These are phyloP conservation scores for Leishmania guyanensis DNA, from an alignment of 208 protist species.

Conservation along the genomic window DNA sequence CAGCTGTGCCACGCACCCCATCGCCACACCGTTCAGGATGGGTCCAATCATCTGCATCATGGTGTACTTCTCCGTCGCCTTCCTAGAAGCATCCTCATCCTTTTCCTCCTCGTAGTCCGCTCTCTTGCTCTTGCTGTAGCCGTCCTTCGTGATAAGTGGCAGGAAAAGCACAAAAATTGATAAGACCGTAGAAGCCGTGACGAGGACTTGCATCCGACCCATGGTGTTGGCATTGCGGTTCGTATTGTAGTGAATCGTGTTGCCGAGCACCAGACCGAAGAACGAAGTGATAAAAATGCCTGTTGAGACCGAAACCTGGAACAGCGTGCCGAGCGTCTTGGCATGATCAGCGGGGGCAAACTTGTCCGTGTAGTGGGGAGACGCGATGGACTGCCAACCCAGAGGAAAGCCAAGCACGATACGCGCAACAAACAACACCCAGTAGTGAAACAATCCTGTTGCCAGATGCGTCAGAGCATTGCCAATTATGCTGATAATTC, in stretches of 20 bases:
- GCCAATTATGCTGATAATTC: slow-evolving; percentile 23
- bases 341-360: slow-evolving; percentile 34
- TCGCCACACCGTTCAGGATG: slow-evolving; percentile 36
- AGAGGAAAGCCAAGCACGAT: slow-evolving; percentile 53
- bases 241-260: slow-evolving; percentile 33
- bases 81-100: neutral
- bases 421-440: slow-evolving; percentile 50
- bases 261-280: slow-evolving; percentile 41
- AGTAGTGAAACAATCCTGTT: slow-evolving; percentile 40
- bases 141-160: slow-evolving; percentile 37
- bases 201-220: slow-evolving; percentile 50
- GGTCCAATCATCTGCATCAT: slow-evolving; percentile 34
- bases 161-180: slow-evolving; percentile 36
- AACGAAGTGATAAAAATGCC: slow-evolving; percentile 50
- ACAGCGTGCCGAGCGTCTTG: slow-evolving; percentile 45
- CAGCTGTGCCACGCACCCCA: slow-evolving; percentile 51
- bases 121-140: neutral
- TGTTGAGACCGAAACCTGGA: slow-evolving; percentile 54
- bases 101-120: slow-evolving; percentile 23
- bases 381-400: slow-evolving; percentile 37
- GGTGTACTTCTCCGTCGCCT: slow-evolving; percentile 20
- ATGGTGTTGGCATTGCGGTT: slow-evolving; percentile 31
- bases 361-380: slow-evolving; percentile 57
- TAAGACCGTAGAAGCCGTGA: slow-evolving; percentile 30
- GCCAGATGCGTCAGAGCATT: slow-evolving; percentile 44